Evolutionary conservation across 345 rosid genomes (phyloP).

Genomic region (Laguncularia racemosa): DNA sequence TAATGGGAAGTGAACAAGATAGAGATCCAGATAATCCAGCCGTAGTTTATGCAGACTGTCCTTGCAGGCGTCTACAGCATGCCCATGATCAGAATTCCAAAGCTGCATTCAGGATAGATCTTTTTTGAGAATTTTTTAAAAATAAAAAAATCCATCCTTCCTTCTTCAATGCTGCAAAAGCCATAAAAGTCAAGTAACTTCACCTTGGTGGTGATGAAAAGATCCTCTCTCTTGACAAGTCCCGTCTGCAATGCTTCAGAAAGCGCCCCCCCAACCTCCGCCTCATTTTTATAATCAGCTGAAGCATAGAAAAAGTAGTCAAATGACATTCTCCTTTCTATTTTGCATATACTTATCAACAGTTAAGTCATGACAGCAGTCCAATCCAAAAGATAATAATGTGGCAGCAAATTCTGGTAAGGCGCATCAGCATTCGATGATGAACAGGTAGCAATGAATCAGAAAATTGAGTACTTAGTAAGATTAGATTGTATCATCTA

Average conservation of each 20-base stretch:
- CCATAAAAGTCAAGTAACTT: constrained; percentile 1
- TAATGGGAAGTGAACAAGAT: constrained; percentile 79
- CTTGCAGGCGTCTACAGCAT: constrained; percentile 77
- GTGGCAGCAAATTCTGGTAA: no score
- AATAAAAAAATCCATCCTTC: neutral
- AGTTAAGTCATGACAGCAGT: no score
- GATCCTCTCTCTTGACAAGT: constrained; percentile 75
- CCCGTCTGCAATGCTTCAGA: constrained; percentile 54
- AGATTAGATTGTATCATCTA: no score
- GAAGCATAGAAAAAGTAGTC: constrained; percentile 11
- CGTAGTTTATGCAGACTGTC: constrained; percentile 82
- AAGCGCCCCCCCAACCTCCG: constrained; percentile 69
- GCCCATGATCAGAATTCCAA: constrained; percentile 97
- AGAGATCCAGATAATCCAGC: constrained; percentile 84
- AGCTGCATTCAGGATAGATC: constrained; percentile 32
- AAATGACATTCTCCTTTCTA: no score
- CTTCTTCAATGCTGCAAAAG: neutral
- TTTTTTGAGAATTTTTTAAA: neutral
- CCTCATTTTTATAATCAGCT: constrained; percentile 77
- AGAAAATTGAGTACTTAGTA: no score
- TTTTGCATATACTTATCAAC: no score
- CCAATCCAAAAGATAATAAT: no score
- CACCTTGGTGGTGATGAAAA: constrained; percentile 82
- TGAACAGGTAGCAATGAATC: no score
- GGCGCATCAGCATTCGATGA: no score